These are phyloP conservation scores for Moesziomyces antarcticus DNA, from an alignment of 1,284 basidiomycete species.

Conservation along the genomic window DNA sequence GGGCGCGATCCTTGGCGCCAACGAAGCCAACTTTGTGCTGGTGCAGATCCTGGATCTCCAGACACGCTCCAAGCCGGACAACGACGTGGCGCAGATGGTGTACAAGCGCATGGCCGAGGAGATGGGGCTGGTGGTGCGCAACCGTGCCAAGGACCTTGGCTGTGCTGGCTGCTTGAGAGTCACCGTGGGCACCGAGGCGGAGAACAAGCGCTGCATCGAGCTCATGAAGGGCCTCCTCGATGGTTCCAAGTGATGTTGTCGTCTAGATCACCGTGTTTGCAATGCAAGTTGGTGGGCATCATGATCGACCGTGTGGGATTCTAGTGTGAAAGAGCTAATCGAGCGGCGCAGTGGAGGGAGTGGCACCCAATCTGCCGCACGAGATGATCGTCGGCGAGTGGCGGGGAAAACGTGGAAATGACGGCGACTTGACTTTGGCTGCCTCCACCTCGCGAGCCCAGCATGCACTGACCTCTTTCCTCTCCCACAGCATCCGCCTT, in stretches of 20 bases:
- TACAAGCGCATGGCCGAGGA: constrained; percentile 87
- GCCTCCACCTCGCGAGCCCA: constrained; percentile 9
- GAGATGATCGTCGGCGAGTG: constrained; percentile 3
- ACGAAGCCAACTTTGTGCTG: constrained; percentile 92
- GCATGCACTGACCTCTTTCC: constrained; percentile 29
- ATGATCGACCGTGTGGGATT: neutral
- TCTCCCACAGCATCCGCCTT: neutral
- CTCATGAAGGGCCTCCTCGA: constrained; percentile 56
- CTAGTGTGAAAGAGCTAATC: too few species aligned
- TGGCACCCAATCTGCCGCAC: constrained; percentile 10
- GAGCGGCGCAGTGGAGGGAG: too few species aligned
- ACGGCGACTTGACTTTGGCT: constrained; percentile 4
- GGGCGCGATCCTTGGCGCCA: constrained; percentile 80
- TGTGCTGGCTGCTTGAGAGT: constrained; percentile 89
- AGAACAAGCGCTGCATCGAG: constrained; percentile 69
- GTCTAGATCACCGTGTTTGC: neutral
- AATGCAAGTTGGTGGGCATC: neutral
- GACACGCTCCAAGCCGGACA: constrained; percentile 74
- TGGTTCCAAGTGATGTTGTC: constrained; percentile 3
- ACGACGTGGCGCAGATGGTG: constrained; percentile 75
- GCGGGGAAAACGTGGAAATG: constrained; percentile 18
- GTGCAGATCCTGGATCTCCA: constrained; percentile 77
- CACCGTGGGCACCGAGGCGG: constrained; percentile 86
- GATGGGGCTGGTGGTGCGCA: constrained; percentile 88
- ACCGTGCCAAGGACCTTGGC: constrained; percentile 84